Conservation (phyloP, 345 rosid species). For the Ceriops zippeliana region DNA sequence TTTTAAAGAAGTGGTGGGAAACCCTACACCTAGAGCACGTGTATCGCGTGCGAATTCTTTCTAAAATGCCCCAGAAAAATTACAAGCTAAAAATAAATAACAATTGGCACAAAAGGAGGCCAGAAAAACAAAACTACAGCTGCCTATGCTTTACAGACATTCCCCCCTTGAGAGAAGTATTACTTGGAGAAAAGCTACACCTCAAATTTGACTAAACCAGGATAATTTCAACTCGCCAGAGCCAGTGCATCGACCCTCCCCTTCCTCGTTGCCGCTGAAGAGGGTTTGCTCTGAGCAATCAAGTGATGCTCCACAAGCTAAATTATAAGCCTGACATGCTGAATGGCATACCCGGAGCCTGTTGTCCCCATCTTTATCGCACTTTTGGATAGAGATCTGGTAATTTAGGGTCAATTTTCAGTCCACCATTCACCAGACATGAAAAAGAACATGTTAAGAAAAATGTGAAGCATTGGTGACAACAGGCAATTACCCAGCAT, state of each 20-base stretch:
- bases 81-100: conserved; percentile 11
- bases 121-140: neutral
- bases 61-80: conserved; percentile 20
- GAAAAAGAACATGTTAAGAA: neutral
- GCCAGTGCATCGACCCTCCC: conserved; percentile 84
- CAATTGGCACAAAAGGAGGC: neutral
- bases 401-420: conserved; percentile 2
- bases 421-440: neutral
- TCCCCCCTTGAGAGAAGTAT: conserved; percentile 11
- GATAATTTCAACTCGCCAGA: conserved; percentile 48
- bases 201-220: conserved; percentile 44
- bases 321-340: conserved; percentile 87
- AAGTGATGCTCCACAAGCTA: conserved; percentile 93
- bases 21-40: conserved; percentile 23
- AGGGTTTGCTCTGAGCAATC: conserved; percentile 97
- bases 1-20: conserved; percentile 9
- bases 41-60: conserved; percentile 6
- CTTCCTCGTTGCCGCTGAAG: conserved; percentile 75
- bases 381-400: conserved; percentile 97
- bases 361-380: conserved; percentile 88
- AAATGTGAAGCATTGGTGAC: neutral
- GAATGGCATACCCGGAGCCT: conserved; percentile 94
- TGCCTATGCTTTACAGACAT: conserved; percentile 28
- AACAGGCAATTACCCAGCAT: conserved; percentile 65
- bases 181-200: conserved; percentile 38